Evolutionary conservation across 805 yeast genomes (phyloP), one percentile per base, ranked within the genome.

Genomic region (Saccharomyces jurei): DNA sequence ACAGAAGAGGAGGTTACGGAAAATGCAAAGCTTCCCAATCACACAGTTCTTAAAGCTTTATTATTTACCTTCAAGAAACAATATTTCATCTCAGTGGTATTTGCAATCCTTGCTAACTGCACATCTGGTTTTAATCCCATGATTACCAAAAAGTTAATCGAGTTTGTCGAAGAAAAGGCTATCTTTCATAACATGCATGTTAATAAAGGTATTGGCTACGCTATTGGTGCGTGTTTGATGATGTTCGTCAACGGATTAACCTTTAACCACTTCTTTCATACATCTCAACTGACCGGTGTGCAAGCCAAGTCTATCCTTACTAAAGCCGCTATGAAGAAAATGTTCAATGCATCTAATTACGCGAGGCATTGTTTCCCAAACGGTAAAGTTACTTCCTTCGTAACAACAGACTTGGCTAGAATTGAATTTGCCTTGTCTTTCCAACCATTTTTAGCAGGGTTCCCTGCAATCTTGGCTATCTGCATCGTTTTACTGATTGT

Each of bases 391-490:
- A 87, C 96, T 30, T 82, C 90, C 9, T 71, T 89, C 67, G 79
- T 89, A 67, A 87, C 94, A 57, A 83, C 95, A 2, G 97, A 90
- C 66, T 73, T 89, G 41, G 79, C 91, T 14, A 81, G 96, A 64
- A 77, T 90, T 32, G 96, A 89, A 68, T 77, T 87, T 60, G 89
- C 90, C 8, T 68, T 83, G n/a, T 81, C 81, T 3, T 85, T 83
- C 58, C 82, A 83, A 62, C 86, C 87, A 4, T 81, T 84, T 63
- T 64, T 84, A 25, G 69, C 84, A 60, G 74, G 82, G 13, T 80
- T 87, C 64, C 89, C 91, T 0, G 73, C 85, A 6, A 78, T 87
- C 1, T 70, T 87, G 51, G 77, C 77, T 4, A 81, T 87, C 55
- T 78, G 86, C 31, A 74, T 87, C 46, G 87, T 81, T 0, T 72